phyloP scores from a whole-genome alignment of 2,329 filamentous ascomycete genomes.

The Ceratocystis alfenasii region DNA sequence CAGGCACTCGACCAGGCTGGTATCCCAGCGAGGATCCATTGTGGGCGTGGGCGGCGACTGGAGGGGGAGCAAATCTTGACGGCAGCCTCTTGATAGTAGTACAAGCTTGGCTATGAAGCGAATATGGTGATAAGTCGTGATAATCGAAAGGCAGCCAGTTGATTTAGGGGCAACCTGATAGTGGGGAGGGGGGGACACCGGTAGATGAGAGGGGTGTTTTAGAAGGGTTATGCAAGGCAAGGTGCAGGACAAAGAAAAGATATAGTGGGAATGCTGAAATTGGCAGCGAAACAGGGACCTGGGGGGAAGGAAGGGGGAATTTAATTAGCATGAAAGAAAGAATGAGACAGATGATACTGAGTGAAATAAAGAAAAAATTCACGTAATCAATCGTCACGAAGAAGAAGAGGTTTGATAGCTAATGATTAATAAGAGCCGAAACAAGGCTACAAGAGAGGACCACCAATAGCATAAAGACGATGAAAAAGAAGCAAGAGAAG shows the following conservation, averaged over 20 bases:
- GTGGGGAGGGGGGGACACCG: background rate
- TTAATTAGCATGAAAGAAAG: background rate
- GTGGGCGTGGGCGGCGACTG: slow-evolving; percentile 8
- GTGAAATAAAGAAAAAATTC: background rate
- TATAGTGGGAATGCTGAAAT: slow-evolving; percentile 4
- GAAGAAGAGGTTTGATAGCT: background rate
- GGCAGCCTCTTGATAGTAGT: background rate
- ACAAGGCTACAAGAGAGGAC: background rate
- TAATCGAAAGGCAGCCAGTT: background rate
- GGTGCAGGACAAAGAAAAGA: background rate
- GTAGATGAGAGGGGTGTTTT: background rate
- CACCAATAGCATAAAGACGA: background rate
- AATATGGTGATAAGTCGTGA: background rate
- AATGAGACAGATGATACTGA: slow-evolving; percentile 3
- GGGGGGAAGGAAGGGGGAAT: background rate
- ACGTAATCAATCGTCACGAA: background rate
- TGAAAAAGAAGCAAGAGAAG: background rate
- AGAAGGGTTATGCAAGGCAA: slow-evolving; percentile 5
- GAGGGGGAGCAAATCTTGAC: background rate
- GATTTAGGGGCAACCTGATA: slow-evolving; percentile 3
- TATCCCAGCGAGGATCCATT: slow-evolving; percentile 33
- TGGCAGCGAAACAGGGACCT: background rate
- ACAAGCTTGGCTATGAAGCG: background rate
- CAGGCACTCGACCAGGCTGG: slow-evolving; percentile 44
- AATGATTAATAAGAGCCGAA: background rate